Evolutionary conservation across 768 basidiomycete species (phyloP), one percentile per base, ranked within the genome.

Genomic region (Trametopsis cervina): DNA sequence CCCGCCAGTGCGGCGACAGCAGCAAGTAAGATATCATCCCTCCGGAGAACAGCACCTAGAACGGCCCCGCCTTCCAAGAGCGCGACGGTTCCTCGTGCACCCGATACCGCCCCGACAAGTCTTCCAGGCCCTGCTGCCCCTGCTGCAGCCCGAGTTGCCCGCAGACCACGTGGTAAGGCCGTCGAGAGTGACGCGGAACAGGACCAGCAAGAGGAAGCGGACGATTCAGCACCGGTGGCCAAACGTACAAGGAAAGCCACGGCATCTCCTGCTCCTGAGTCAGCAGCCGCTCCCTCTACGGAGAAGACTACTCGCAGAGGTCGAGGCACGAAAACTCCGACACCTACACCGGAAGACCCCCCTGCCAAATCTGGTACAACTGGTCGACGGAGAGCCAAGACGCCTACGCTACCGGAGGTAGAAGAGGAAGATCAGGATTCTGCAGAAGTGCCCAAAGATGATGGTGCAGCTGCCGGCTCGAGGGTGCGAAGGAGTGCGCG

Each of bases 191-290:
- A 39, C 33, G 17, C 50, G 18, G 45, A 52, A 5, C 40, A 46
- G 15, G 29, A 36, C 9, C 46, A 36, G n/a, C 17, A 27, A 27
- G 41, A 44, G 13, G 42, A 17, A 6, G 36, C 23, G 11, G 24
- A 43, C 11, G 40, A 27, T 12, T 18, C 49, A 10, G 33, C 51
- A 1, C 52, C 54, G 39, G n/a, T 54, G 15, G 51, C 42, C 13
- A 60, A 60, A 4, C 62, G 60, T 26, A 60, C 62, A 3, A 57
- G 64, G 33, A 50, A 55, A 15, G 46, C 60, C 6, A 54, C 59
- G 13, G 54, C 50, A 36, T 55, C 54, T 3, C 47, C 52, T 1
- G 51, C 41, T 21, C 50, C 54, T n/a, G 25, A 18, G 44, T 15
- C 60, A 5, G 51, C 59, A 10, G 53, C 49, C 33, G 53, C 54